These are phyloP conservation scores for Zanthoxylum bungeanum DNA, from an alignment of 345 rosid genomes.

Conservation along the genomic window DNA sequence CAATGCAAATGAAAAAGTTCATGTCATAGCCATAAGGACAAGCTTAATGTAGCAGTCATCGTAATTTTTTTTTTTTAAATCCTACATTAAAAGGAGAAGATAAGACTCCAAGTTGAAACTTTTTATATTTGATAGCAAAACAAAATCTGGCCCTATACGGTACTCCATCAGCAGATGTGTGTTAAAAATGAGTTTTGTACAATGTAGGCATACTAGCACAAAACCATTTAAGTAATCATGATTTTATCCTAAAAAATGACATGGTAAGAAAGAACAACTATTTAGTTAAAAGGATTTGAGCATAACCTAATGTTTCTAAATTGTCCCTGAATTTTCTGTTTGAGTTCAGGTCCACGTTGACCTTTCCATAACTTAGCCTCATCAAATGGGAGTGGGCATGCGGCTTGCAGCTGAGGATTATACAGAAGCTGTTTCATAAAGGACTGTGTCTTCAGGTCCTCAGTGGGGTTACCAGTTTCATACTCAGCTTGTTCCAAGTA, in stretches of 20 bases:
- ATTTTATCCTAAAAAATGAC: background rate
- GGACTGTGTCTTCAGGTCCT: constrained; percentile 82
- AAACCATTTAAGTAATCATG: background rate
- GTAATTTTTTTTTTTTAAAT: no score
- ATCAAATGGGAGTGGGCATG: constrained; percentile 93
- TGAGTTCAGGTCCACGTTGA: constrained; percentile 89
- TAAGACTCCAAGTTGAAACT: background rate
- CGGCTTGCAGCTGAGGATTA: constrained; percentile 74
- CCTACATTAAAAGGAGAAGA: background rate
- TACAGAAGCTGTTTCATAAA: constrained; percentile 71
- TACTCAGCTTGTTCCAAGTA: constrained; percentile 91
- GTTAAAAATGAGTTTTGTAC: background rate
- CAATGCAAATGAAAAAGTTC: constrained; percentile 24
- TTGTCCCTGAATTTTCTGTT: constrained; percentile 71
- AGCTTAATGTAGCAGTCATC: background rate
- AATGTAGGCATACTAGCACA: background rate
- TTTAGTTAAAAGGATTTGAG: constrained; percentile 11
- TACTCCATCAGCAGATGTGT: background rate
- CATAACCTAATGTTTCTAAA: constrained; percentile 88
- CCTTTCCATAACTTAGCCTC: constrained; percentile 99
- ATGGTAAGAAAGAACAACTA: background rate
- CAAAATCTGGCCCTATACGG: background rate
- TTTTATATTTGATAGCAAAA: background rate
- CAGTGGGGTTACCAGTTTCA: constrained; percentile 70
- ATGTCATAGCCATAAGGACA: background rate